These are phyloP conservation scores for Syzygium aqueum DNA, from an alignment of 345 rosid species.

Conservation along the genomic window DNA sequence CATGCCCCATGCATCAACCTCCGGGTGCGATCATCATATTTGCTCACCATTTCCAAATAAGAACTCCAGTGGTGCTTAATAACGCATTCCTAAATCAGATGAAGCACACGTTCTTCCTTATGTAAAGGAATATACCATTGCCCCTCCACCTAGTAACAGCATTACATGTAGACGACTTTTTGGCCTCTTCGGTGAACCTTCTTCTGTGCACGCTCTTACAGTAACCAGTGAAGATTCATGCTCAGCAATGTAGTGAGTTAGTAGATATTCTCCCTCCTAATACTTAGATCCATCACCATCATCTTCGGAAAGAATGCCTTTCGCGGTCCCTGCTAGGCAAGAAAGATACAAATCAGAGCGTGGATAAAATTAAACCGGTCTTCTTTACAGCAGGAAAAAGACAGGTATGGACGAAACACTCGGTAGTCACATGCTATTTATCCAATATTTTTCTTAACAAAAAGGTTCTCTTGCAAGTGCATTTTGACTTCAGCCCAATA, in stretches of 20 bases:
- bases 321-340: conserved; percentile 44
- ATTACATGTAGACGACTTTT: conserved; percentile 53
- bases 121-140: conserved; percentile 38
- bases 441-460: background rate
- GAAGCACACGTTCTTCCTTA: background rate
- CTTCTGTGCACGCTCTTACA: conserved; percentile 42
- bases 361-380: background rate
- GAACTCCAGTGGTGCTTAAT: background rate
- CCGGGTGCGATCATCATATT: conserved; percentile 3
- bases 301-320: conserved; percentile 72
- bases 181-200: conserved; percentile 85
- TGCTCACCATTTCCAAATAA: background rate
- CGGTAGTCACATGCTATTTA: too few species aligned
- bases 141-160: conserved; percentile 74
- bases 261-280: conserved; percentile 46
- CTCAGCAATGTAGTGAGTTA: conserved; percentile 61
- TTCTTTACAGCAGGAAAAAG: background rate
- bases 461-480: background rate
- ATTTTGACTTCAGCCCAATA: background rate
- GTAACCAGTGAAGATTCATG: conserved; percentile 47
- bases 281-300: conserved; percentile 88
- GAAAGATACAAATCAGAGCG: background rate
- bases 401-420: background rate
- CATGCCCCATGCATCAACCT: conserved; percentile 78
- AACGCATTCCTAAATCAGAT: background rate